Evolutionary conservation across 1,284 basidiomycete genomes (phyloP), one percentile per base, ranked within the genome.

Genomic region (Boletus albobrunnescens): DNA sequence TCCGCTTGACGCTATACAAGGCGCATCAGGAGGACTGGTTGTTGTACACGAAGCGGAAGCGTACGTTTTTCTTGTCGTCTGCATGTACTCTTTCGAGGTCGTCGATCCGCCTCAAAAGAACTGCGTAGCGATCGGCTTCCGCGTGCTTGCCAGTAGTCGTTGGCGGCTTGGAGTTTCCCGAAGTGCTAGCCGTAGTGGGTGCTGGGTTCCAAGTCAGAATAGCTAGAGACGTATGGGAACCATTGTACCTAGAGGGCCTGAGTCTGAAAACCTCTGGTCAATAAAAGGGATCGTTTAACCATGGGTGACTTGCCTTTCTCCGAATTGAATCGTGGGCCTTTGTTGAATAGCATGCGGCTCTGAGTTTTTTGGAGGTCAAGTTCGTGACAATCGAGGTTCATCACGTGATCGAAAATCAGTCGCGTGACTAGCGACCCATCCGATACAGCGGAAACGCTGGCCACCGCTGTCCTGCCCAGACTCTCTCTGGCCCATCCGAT

Each of bases 21-120:
- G 20, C 8, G 19, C 36, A 36, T 46, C 17, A 44, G 47, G 41
- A 19, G 31, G 36, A 10, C 32, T 1, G n/a, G n/a, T 11, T 12
- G 6, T 22, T 9, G 16, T 3, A 32, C n/a, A 11, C 3, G 13
- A 26, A 30, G 37, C 14, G 20, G 43, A 1, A 14, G 20, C 81
- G 57, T 59, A 87, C 87, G 35, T 70, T 50, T 69, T 75, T 81
- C 74, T 86, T 88, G 51, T 75, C 78, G 10, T 87, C 82, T 24
- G 72, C 65, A 55, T 87, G 83, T 20, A 83, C 61, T 47, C 67
- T 67, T 64, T 88, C 83, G 12, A 88, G 62, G 14, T 86, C 80
- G 31, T 86, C 82, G 0, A 88, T 71, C 56, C 82, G 83, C 54
- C 73, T 74, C 61, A 85, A 78, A 9, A 88, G 71, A 14, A 63